A percentile compares a stretch with the other conserved stretches of the same genome.
Conservation (phyloP, 306 rosid species). For the Ceratonia siliqua region DNA sequence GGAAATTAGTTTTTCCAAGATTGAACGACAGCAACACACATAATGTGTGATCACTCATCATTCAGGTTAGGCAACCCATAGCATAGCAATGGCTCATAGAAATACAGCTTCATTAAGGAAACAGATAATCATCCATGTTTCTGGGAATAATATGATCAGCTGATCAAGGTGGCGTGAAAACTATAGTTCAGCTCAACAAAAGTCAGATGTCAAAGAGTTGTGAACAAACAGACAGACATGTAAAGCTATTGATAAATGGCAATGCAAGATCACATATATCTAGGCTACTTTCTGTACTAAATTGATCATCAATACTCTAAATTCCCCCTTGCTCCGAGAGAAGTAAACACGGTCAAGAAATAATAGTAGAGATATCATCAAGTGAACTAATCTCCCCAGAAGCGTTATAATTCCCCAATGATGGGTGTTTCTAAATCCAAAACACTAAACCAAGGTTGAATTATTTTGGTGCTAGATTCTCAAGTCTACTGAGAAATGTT, state of each 20-base stretch:
- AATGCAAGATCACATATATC: background rate
- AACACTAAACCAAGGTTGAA: background rate
- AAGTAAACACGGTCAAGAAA: background rate
- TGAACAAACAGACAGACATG: background rate
- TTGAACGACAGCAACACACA: background rate
- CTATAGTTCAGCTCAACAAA: background rate
- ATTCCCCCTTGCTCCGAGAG: background rate
- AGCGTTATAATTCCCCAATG: background rate
- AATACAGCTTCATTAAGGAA: background rate
- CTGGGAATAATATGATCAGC: background rate
- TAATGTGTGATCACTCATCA: background rate
- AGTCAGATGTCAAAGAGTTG: background rate
- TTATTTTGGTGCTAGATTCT: background rate
- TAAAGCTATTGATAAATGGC: background rate
- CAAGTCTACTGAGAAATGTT: background rate
- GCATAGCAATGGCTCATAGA: background rate
- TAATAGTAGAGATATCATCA: background rate
- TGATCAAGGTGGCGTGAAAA: background rate
- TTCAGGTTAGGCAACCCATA: background rate
- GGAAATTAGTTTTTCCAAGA: constrained; percentile 24
- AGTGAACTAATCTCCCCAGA: background rate
- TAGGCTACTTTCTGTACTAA: background rate
- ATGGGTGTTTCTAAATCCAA: background rate
- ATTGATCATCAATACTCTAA: background rate
- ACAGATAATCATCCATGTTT: background rate